Conservation (phyloP, 106 monocot genomes). For the Apostasia ramifera region DNA sequence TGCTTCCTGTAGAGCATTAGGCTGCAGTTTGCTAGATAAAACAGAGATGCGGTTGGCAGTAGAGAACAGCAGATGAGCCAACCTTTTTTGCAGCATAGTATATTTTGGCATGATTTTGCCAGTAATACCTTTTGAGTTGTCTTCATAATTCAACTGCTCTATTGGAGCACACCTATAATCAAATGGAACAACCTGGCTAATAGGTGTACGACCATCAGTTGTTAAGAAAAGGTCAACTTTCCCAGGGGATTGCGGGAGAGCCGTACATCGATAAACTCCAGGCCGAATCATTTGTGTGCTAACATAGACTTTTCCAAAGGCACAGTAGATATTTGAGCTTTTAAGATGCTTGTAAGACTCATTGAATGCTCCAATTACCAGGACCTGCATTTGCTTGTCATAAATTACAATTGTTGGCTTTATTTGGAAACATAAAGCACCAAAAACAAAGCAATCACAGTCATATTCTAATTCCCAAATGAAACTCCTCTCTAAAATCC, state of each 20-base stretch:
- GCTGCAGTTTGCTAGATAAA: slow-evolving; percentile 33
- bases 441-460: too few relatives aligned
- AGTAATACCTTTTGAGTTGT: slow-evolving; percentile 14
- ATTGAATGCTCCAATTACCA: slow-evolving; percentile 64
- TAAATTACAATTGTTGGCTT: too few relatives aligned
- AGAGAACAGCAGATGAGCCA: slow-evolving; percentile 70
- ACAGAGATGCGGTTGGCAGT: slow-evolving; percentile 35
- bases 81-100: slow-evolving; percentile 30
- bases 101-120: slow-evolving; percentile 7
- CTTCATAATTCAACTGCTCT: slow-evolving; percentile 4
- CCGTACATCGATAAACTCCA: slow-evolving; percentile 66
- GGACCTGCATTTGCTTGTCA: slow-evolving; percentile 34
- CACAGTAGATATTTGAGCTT: slow-evolving; percentile 37
- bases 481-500: too few relatives aligned
- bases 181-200: slow-evolving; percentile 67
- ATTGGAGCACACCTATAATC: slow-evolving; percentile 24
- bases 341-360: slow-evolving; percentile 52
- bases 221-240: slow-evolving; percentile 44
- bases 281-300: slow-evolving; percentile 41
- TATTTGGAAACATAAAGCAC: too few relatives aligned
- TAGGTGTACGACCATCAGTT: slow-evolving; percentile 63
- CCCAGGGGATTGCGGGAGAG: slow-evolving; percentile 37
- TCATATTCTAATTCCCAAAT: too few relatives aligned
- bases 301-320: slow-evolving; percentile 52
- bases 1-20: slow-evolving; percentile 46